Base-by-base conservation (phyloP, 495 filamentous ascomycete genomes). In the Daldinia decipiens region DNA sequence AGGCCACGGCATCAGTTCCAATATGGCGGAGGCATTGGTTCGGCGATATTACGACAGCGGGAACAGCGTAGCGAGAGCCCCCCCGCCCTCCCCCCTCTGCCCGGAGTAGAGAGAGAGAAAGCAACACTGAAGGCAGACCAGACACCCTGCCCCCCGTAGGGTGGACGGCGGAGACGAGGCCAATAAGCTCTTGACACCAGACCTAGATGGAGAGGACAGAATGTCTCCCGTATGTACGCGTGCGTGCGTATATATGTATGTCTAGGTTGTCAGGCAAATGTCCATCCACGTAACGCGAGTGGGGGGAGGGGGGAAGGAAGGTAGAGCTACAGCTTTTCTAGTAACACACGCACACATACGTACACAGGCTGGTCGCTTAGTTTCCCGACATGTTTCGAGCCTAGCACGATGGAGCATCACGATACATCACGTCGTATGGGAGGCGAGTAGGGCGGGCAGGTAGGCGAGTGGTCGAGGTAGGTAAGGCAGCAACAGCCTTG, bases 401-500 rank as follows among this genome's bases (percentile, higher is more conserved):
- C 9, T 59, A 43, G 56, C 21, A 45, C 21, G 15, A 45, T 45
- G 24, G 21, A 31, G 56, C 13, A 59, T 59, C 56, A 45, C 38
- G 56, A 59, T 59, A 59, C 56, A 59, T 59, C 56, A 45, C 24
- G 38, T 45, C 38, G 56, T 59, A 59, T 59, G 36, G 19, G 19
- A 47, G 43, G n/a, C 43, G 43, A 21, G 34, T 13, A 32, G 11
- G 53, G 52, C 52, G 24, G 40, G 31, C 47, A 26, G 47, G 52
- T 64, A 52, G 3, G 29, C 26, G 36, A 17, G 65, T 62, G 40
- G n/a, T 40, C 31, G 36, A 62, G 39, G 17, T 51, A 64, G 62
- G 53, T 65, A 65, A 65, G 62, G 62, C 62, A 65, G 36, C 62
- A 65, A 65, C 17, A 59, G 52, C 64, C 47, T 60, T 67, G 38